Evolutionary conservation across 2,329 filamentous ascomycete species (phyloP).

Genomic region (Ceratocystis huliohia): DNA sequence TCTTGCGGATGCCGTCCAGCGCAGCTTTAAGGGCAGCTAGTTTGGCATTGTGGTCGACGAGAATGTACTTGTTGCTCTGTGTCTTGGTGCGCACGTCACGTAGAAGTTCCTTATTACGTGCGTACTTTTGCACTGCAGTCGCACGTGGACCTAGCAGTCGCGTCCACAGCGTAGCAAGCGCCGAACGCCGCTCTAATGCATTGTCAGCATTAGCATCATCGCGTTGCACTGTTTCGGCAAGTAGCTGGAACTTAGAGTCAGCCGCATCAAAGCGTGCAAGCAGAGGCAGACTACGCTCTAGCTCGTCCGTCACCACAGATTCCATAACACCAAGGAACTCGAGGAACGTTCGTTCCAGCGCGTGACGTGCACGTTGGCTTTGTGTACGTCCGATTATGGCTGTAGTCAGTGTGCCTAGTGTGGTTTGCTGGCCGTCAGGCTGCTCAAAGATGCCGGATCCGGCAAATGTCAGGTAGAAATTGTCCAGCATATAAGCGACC

Average conservation of each 20-base stretch:
- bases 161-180: conserved; percentile 76
- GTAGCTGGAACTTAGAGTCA: conserved; percentile 78
- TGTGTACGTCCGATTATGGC: conserved; percentile 67
- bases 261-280: conserved; percentile 87
- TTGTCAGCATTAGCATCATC: conserved; percentile 73
- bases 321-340: conserved; percentile 81
- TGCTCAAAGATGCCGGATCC: conserved; percentile 49
- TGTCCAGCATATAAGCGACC: conserved; percentile 63
- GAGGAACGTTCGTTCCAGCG: conserved; percentile 75
- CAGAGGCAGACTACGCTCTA: conserved; percentile 65
- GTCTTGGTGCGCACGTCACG: conserved; percentile 69
- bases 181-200: conserved; percentile 52
- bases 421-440: conserved; percentile 45
- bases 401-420: conserved; percentile 55
- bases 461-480: conserved; percentile 66
- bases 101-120: conserved; percentile 74
- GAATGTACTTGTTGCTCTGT: conserved; percentile 71
- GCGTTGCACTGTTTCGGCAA: conserved; percentile 72
- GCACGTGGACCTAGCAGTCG: conserved; percentile 67
- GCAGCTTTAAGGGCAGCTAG: conserved; percentile 75
- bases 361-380: conserved; percentile 65
- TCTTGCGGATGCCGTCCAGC: conserved; percentile 69
- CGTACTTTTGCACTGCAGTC: conserved; percentile 70
- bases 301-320: conserved; percentile 73
- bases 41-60: conserved; percentile 76